Conservation (phyloP, 192 early-diverging fungal genomes). For the Gorgonomyces haynaldii region DNA sequence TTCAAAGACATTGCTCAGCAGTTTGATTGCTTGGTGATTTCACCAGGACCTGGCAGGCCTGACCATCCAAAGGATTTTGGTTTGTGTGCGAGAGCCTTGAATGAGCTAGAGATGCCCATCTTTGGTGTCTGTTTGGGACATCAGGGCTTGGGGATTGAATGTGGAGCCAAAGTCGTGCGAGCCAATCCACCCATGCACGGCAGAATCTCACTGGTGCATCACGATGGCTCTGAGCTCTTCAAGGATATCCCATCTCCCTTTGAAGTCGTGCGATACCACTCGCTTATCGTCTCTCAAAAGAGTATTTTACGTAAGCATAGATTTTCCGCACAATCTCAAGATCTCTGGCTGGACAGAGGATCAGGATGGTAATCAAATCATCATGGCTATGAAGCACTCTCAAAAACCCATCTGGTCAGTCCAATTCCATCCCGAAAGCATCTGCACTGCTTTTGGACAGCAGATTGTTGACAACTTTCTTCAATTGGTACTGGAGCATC, state of each 20-base stretch:
- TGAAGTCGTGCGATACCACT: conserved; percentile 81
- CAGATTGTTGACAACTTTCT: conserved; percentile 66
- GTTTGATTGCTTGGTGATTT: conserved; percentile 84
- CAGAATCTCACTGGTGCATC: conserved; percentile 45
- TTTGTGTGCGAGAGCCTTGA: conserved; percentile 50
- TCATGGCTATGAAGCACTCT: conserved; percentile 75
- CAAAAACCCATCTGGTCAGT: conserved; percentile 68
- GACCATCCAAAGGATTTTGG: conserved; percentile 69
- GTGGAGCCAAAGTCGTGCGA: conserved; percentile 36
- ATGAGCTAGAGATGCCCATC: conserved; percentile 45
- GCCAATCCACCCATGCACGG: conserved; percentile 74
- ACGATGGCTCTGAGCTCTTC: conserved; percentile 38
- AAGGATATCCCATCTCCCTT: conserved; percentile 51
- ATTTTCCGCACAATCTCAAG: conserved; percentile 44
- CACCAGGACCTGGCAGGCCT: conserved; percentile 87
- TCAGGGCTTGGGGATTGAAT: conserved; percentile 59
- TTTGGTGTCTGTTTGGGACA: conserved; percentile 92
- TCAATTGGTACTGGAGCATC: conserved; percentile 24
- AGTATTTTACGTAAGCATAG: conserved; percentile 31
- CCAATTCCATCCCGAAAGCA: conserved; percentile 95
- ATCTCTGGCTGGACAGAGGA: conserved; percentile 48
- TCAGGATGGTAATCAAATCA: conserved; percentile 12
- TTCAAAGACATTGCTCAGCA: conserved; percentile 51
- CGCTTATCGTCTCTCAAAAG: conserved; percentile 56
- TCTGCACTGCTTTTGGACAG: conserved; percentile 70